Evolutionary conservation across 2,329 filamentous ascomycete species (phyloP).

Genomic region (Aspergillus luchuensis): DNA sequence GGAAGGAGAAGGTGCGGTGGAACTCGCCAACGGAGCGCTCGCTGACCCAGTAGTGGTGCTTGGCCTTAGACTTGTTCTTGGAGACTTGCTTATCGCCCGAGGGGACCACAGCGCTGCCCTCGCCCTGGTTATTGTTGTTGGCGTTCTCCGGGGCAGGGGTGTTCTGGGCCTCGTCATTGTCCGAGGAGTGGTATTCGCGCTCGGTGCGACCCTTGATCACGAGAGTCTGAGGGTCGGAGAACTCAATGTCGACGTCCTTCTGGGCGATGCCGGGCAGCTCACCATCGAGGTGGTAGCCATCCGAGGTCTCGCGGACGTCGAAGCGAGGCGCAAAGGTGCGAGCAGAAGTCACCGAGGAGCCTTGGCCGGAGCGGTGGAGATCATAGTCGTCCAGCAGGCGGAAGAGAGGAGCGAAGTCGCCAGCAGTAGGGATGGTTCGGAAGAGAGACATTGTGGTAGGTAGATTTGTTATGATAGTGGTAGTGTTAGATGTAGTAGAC

Average conservation of each 20-base stretch:
- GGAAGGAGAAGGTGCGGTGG: constrained; percentile 61
- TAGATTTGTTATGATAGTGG: not conserved
- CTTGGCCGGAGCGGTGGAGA: constrained; percentile 34
- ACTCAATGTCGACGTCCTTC: constrained; percentile 52
- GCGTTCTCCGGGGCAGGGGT: constrained; percentile 29
- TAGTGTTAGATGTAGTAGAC: too few species aligned
- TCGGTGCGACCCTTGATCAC: constrained; percentile 49
- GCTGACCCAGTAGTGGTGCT: constrained; percentile 59
- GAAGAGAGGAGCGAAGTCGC: constrained; percentile 49
- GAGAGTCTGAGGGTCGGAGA: constrained; percentile 51
- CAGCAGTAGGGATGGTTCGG: constrained; percentile 28
- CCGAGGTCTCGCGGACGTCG: constrained; percentile 49
- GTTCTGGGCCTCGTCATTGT: constrained; percentile 47
- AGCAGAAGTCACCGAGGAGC: constrained; percentile 18
- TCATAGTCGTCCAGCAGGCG: constrained; percentile 51
- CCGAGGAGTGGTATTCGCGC: constrained; percentile 35
- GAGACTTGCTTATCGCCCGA: constrained; percentile 28
- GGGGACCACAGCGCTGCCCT: constrained; percentile 32
- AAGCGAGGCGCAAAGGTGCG: constrained; percentile 49
- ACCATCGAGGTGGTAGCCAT: constrained; percentile 51
- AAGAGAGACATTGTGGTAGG: constrained; percentile 39
- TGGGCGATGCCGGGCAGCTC: constrained; percentile 52
- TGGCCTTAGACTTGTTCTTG: constrained; percentile 19
- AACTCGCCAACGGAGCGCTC: constrained; percentile 64
- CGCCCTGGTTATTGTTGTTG: constrained; percentile 29